Percentiles rank a stretch among this genome's conserved stretches.
phyloP scores from a whole-genome alignment of 1,284 basidiomycete species.

The Leccinum subspadiceum region DNA sequence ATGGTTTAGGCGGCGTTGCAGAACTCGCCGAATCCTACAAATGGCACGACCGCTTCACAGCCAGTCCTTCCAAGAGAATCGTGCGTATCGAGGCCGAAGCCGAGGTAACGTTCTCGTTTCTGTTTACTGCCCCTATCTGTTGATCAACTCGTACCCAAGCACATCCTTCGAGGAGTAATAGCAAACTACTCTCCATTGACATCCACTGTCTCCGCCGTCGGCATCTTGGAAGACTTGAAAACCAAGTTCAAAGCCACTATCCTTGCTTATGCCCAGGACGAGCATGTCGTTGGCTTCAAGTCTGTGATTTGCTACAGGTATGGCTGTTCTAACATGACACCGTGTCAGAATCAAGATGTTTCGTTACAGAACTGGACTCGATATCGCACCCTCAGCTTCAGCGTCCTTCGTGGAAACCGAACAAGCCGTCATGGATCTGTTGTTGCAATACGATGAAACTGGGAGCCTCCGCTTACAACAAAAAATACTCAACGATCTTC shows the following conservation, averaged over 20 bases:
- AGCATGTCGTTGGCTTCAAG: constrained; percentile 67
- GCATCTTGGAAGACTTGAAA: constrained; percentile 36
- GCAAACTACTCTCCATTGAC: constrained; percentile 5
- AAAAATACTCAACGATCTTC: constrained; percentile 63
- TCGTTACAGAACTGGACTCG: constrained; percentile 53
- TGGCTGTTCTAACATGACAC: background rate
- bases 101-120: constrained; percentile 44
- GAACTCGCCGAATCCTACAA: constrained; percentile 49
- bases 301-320: constrained; percentile 66
- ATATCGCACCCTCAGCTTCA: constrained; percentile 37
- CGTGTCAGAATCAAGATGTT: background rate
- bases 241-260: constrained; percentile 36
- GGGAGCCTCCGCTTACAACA: constrained; percentile 52
- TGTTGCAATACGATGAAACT: constrained; percentile 31
- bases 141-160: constrained; percentile 24
- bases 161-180: constrained; percentile 36
- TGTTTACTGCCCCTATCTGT: constrained; percentile 3
- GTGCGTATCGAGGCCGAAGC: constrained; percentile 66
- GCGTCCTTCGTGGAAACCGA: constrained; percentile 28
- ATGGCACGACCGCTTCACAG: constrained; percentile 63
- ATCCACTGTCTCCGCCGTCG: constrained; percentile 20
- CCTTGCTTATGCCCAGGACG: constrained; percentile 37
- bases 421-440: constrained; percentile 31
- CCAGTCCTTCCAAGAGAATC: constrained; percentile 53
- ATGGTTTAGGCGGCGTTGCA: constrained; percentile 53